Conservation (phyloP, 495 filamentous ascomycete species). For the Rhypophila decipiens region DNA sequence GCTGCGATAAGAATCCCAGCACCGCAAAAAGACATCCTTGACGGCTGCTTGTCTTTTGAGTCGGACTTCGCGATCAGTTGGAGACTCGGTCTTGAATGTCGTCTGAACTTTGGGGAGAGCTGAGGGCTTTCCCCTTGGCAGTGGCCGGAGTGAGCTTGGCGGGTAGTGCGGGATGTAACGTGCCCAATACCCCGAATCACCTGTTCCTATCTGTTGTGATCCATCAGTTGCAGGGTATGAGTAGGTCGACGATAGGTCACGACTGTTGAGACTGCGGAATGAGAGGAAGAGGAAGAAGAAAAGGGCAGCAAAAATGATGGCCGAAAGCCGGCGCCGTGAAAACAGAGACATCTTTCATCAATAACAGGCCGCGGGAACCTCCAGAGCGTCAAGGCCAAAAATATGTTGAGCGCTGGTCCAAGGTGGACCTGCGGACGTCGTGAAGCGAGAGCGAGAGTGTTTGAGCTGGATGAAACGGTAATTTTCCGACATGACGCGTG, state of each 20-base stretch:
- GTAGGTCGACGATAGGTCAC: background rate
- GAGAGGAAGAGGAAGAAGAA: background rate
- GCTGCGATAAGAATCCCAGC: conserved; percentile 71
- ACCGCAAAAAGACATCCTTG: conserved; percentile 62
- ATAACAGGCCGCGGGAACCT: too few species aligned
- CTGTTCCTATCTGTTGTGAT: too few species aligned
- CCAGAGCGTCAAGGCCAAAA: too few species aligned
- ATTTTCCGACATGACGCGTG: too few species aligned
- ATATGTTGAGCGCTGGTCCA: too few species aligned
- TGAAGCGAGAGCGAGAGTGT: too few species aligned
- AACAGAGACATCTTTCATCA: background rate
- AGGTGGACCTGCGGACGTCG: too few species aligned
- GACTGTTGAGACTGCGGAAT: background rate
- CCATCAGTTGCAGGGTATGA: background rate
- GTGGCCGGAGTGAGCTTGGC: conserved; percentile 53
- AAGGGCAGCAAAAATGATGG: background rate
- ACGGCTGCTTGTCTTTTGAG: conserved; percentile 44
- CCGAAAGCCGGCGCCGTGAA: background rate
- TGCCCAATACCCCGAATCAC: conserved; percentile 8
- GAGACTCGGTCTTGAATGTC: conserved; percentile 24
- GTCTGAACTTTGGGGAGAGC: conserved; percentile 68
- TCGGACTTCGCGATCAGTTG: conserved; percentile 26
- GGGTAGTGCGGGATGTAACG: conserved; percentile 49
- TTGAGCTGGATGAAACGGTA: too few species aligned
- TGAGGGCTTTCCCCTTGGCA: conserved; percentile 63